phyloP scores from a whole-genome alignment of 2,329 filamentous ascomycete species.

The Exserohilum turcica region DNA sequence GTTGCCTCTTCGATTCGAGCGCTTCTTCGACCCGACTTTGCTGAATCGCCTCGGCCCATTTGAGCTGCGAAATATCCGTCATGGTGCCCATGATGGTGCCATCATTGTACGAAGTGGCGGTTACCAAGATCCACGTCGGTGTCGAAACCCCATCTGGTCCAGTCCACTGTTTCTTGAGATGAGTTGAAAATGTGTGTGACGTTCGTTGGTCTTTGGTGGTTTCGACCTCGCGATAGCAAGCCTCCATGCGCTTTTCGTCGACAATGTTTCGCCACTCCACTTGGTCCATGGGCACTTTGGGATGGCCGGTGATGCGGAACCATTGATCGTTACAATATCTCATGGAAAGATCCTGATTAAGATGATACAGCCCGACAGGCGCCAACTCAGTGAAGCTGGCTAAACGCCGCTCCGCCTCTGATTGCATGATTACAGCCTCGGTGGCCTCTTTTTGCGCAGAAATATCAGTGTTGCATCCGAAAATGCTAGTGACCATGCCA shows the following conservation, averaged over 20 bases:
- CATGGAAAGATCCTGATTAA: slow-evolving; percentile 20
- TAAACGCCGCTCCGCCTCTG: slow-evolving; percentile 24
- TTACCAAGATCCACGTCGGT: slow-evolving; percentile 20
- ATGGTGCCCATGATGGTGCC: slow-evolving; percentile 34
- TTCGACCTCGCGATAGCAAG: slow-evolving; percentile 7
- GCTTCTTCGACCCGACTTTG: slow-evolving; percentile 18
- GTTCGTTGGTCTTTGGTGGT: not conserved
- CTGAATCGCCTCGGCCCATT: slow-evolving; percentile 32
- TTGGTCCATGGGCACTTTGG: slow-evolving; percentile 11
- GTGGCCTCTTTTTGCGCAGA: slow-evolving; percentile 30
- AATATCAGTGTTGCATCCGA: slow-evolving; percentile 33
- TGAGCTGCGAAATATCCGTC: slow-evolving; percentile 42
- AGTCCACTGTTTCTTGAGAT: slow-evolving; percentile 23
- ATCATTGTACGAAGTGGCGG: slow-evolving; percentile 19
- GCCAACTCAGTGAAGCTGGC: slow-evolving; percentile 21
- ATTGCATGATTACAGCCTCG: slow-evolving; percentile 13
- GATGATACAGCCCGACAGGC: slow-evolving; percentile 17
- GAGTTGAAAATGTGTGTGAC: slow-evolving; percentile 14
- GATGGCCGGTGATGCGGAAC: slow-evolving; percentile 21
- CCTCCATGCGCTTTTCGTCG: slow-evolving; percentile 4
- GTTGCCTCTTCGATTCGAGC: slow-evolving; percentile 25
- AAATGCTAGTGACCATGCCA: slow-evolving; percentile 24
- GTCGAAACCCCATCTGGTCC: slow-evolving; percentile 19
- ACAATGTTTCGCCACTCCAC: slow-evolving; percentile 12
- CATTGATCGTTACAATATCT: slow-evolving; percentile 29